A percentile compares a stretch with the other conserved stretches of the same genome.
Evolutionary conservation across 441 rosid species (phyloP).

Genomic region (Brassica hybrid): DNA sequence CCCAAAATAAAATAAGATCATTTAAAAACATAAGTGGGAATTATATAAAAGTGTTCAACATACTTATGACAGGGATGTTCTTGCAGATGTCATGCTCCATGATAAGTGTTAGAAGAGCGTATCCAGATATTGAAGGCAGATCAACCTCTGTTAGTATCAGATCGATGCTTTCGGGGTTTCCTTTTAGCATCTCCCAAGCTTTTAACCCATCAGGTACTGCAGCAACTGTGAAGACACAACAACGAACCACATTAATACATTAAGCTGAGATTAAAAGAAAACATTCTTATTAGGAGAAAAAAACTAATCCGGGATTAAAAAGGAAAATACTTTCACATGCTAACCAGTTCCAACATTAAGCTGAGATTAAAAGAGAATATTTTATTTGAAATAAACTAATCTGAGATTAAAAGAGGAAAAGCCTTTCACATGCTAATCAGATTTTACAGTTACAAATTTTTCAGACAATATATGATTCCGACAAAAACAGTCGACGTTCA

Average conservation of each 20-base stretch:
- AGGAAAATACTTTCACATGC: not conserved
- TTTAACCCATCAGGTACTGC: slow-evolving; percentile 85
- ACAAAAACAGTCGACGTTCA: not conserved
- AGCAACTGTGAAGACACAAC: slow-evolving; percentile 55
- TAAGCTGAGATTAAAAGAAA: too few relatives aligned
- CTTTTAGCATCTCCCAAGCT: slow-evolving; percentile 92
- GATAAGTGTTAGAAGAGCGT: slow-evolving; percentile 76
- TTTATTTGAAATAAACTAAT: too few relatives aligned
- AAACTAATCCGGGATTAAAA: not conserved
- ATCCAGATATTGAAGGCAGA: slow-evolving; percentile 90
- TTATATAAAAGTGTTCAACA: slow-evolving; percentile 9
- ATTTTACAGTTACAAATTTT: not conserved
- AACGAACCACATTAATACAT: too few relatives aligned
- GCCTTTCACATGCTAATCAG: not conserved
- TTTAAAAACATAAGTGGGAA: too few relatives aligned
- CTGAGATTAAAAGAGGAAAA: not conserved
- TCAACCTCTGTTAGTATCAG: slow-evolving; percentile 89
- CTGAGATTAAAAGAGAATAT: too few relatives aligned
- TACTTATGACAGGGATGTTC: slow-evolving; percentile 94
- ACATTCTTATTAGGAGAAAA: too few relatives aligned
- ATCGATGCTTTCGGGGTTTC: slow-evolving; percentile 65
- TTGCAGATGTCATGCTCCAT: slow-evolving; percentile 92
- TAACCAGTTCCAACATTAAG: not conserved
- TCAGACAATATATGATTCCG: slow-evolving; percentile 7
- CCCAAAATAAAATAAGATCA: too few relatives aligned